These are phyloP conservation scores for Fusarium albidum DNA, from an alignment of 2,329 filamentous ascomycete species.

Conservation along the genomic window DNA sequence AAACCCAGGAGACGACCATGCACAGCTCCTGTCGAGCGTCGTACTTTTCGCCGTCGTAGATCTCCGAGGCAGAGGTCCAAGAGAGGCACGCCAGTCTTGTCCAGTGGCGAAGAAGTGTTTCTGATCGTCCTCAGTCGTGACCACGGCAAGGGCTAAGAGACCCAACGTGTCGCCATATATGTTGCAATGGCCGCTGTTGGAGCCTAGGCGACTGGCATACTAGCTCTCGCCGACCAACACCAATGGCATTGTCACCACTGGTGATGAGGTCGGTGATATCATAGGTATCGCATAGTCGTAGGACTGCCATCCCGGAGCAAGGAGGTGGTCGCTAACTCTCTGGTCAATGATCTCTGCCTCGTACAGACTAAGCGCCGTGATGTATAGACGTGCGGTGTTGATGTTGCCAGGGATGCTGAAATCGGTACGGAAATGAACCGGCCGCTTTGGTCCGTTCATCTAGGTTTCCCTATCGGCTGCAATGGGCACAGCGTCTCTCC, in stretches of 20 bases:
- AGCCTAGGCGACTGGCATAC: slow-evolving; percentile 50
- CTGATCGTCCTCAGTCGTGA: slow-evolving; percentile 43
- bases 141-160: slow-evolving; percentile 46
- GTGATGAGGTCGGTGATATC: slow-evolving; percentile 56
- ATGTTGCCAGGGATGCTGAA: slow-evolving; percentile 40
- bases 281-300: slow-evolving; percentile 63
- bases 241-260: slow-evolving; percentile 48
- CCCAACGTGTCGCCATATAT: slow-evolving; percentile 50
- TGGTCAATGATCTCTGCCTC: slow-evolving; percentile 57
- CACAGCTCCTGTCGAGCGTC: slow-evolving; percentile 50
- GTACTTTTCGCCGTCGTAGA: slow-evolving; percentile 62
- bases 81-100: slow-evolving; percentile 48
- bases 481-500: slow-evolving; percentile 43
- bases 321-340: slow-evolving; percentile 48
- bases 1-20: slow-evolving; percentile 46
- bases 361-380: slow-evolving; percentile 56
- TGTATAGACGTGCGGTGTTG: slow-evolving; percentile 53
- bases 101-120: slow-evolving; percentile 44
- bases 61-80: slow-evolving; percentile 48
- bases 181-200: slow-evolving; percentile 28
- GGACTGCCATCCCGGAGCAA: slow-evolving; percentile 62
- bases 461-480: slow-evolving; percentile 42
- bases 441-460: slow-evolving; percentile 40
- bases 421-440: slow-evolving; percentile 45
- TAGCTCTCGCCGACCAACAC: slow-evolving; percentile 57